Percentiles rank a stretch among this genome's conserved stretches.
phyloP scores from a whole-genome alignment of 371 early-diverging fungal genomes.

The Mucor ambiguus region DNA sequence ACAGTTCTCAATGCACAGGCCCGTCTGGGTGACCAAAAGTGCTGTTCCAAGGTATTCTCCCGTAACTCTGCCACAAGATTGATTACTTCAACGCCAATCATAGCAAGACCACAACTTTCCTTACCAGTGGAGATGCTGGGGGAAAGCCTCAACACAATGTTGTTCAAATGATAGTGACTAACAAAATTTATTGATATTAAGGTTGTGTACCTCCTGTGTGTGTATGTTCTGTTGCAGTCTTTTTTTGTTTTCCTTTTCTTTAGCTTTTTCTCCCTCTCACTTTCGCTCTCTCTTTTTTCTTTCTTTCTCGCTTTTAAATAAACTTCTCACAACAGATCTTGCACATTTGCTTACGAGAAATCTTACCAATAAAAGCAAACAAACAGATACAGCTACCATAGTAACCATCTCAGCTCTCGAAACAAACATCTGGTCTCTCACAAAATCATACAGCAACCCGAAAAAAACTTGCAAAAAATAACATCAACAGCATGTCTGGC shows the following conservation, averaged over 20 bases:
- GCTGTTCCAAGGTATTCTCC: too few species aligned
- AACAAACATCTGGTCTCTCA: background rate
- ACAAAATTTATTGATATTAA: background rate
- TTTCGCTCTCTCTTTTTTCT: slow-evolving; percentile 3
- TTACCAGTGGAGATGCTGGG: too few species aligned
- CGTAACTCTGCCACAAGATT: too few species aligned
- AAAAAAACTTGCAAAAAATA: background rate
- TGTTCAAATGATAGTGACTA: too few species aligned
- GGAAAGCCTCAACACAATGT: too few species aligned
- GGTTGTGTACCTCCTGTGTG: background rate
- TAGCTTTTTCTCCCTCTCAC: slow-evolving; percentile 6
- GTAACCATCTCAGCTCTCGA: background rate
- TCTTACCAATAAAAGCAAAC: background rate
- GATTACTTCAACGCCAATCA: too few species aligned
- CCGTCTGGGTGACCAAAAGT: too few species aligned
- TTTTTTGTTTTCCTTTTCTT: background rate
- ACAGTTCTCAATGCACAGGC: too few species aligned
- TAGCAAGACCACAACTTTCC: too few species aligned
- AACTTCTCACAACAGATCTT: background rate
- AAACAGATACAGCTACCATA: background rate
- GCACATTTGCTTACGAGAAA: background rate
- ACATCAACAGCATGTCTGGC: slow-evolving; percentile 44
- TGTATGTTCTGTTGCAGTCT: background rate
- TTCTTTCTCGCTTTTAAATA: background rate
- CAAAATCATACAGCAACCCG: background rate